Conservation (phyloP, 495 filamentous ascomycete species). For the Penicillium subrubescens region DNA sequence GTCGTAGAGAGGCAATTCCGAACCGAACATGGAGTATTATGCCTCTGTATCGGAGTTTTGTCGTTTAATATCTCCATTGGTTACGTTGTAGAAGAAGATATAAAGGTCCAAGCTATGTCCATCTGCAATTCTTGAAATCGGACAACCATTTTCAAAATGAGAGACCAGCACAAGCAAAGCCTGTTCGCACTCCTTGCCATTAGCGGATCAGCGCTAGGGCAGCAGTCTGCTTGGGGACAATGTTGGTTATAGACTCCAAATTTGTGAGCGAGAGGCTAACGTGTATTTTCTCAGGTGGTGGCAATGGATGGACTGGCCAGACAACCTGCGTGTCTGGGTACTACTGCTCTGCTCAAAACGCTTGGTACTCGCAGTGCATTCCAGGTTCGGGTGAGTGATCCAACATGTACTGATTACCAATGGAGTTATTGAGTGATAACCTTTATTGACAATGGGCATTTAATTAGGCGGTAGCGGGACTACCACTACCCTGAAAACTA, state of each 20-base stretch:
- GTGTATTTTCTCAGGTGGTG: background rate
- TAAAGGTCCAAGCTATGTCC: background rate
- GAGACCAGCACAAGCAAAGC: background rate
- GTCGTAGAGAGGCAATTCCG: background rate
- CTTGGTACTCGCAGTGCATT: background rate
- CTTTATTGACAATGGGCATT: background rate
- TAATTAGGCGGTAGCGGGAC: background rate
- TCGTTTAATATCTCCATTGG: background rate
- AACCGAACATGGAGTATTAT: background rate
- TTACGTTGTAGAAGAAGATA: background rate
- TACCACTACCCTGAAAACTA: background rate
- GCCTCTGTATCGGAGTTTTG: background rate
- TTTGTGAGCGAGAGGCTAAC: background rate
- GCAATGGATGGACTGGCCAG: background rate
- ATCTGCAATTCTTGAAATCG: too few relatives aligned
- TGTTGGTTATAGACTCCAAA: background rate
- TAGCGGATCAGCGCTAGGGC: background rate
- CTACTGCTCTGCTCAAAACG: background rate
- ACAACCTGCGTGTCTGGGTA: background rate
- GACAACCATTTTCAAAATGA: background rate
- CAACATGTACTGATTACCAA: background rate
- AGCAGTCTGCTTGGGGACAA: background rate
- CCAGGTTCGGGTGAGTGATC: background rate
- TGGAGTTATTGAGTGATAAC: too few relatives aligned
- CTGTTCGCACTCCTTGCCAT: background rate